These are phyloP conservation scores for Solanum lycopersicoides DNA, from an alignment of 257 asterid species.

Conservation along the genomic window DNA sequence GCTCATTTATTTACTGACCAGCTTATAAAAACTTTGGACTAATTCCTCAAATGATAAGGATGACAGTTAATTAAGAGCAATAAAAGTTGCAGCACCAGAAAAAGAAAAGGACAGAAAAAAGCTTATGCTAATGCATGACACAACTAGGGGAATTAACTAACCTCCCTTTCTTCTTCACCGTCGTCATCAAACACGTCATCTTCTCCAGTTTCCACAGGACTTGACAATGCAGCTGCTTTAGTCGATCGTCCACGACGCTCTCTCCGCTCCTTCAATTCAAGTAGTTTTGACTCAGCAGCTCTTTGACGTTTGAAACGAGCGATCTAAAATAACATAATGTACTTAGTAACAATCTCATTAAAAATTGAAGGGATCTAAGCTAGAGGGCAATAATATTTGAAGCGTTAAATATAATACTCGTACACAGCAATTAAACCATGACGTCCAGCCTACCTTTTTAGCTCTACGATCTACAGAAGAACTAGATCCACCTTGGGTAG, in stretches of 20 bases:
- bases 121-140: background rate
- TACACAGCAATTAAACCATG: background rate
- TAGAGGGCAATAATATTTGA: background rate
- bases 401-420: background rate
- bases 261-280: slow-evolving; percentile 78
- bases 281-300: slow-evolving; percentile 80
- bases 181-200: slow-evolving; percentile 81
- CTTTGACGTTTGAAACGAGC: slow-evolving; percentile 78
- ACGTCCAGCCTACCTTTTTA: slow-evolving; percentile 44
- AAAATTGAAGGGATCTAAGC: background rate
- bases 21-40: background rate
- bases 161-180: slow-evolving; percentile 99
- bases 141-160: slow-evolving; percentile 13
- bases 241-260: slow-evolving; percentile 96
- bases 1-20: background rate
- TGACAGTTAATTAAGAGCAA: background rate
- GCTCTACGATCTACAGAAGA: slow-evolving; percentile 64
- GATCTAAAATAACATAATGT: slow-evolving; percentile 36
- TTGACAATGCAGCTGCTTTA: slow-evolving; percentile 83
- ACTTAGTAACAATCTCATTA: background rate
- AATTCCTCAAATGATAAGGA: background rate
- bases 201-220: slow-evolving; percentile 65
- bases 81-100: background rate
- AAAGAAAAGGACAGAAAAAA: background rate
- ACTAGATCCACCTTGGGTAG: slow-evolving; percentile 26